These are phyloP conservation scores for Metarhizium guizhouense DNA, from an alignment of 2,329 filamentous ascomycete genomes.

Conservation along the genomic window DNA sequence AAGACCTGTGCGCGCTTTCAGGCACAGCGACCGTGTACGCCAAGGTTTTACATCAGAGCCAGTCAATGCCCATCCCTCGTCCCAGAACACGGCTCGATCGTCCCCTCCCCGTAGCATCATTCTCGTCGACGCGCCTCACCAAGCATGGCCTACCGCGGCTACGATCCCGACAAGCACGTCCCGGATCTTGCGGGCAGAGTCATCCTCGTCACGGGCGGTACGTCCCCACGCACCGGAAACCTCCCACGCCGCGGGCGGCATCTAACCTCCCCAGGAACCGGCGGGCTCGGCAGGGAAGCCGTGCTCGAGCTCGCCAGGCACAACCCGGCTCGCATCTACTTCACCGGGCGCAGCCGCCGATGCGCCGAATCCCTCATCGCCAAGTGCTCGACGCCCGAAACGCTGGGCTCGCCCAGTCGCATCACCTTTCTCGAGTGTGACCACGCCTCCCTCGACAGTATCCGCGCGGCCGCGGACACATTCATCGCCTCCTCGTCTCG, in stretches of 20 bases:
- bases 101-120: no score
- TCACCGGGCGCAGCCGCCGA: constrained; percentile 39
- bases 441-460: constrained; percentile 38
- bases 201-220: constrained; percentile 29
- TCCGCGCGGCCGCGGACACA: constrained; percentile 26
- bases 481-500: constrained; percentile 13
- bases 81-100: no score
- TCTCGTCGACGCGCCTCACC: no score
- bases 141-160: neutral
- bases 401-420: constrained; percentile 3
- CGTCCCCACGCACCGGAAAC: neutral
- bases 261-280: constrained; percentile 21
- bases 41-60: no score
- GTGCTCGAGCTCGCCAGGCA: constrained; percentile 26
- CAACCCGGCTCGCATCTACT: constrained; percentile 42
- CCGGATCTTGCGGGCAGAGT: constrained; percentile 36
- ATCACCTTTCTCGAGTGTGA: constrained; percentile 34
- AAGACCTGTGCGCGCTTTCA: no score
- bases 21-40: no score
- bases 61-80: no score
- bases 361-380: constrained; percentile 34
- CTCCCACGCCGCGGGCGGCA: neutral
- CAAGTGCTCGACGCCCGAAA: constrained; percentile 24
- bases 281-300: constrained; percentile 18
- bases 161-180: constrained; percentile 32